Percentiles rank a stretch among this genome's conserved stretches.
These are phyloP conservation scores for Thinopyrum elongatum DNA, from an alignment of 176 grass and related monocot species.

Conservation along the genomic window DNA sequence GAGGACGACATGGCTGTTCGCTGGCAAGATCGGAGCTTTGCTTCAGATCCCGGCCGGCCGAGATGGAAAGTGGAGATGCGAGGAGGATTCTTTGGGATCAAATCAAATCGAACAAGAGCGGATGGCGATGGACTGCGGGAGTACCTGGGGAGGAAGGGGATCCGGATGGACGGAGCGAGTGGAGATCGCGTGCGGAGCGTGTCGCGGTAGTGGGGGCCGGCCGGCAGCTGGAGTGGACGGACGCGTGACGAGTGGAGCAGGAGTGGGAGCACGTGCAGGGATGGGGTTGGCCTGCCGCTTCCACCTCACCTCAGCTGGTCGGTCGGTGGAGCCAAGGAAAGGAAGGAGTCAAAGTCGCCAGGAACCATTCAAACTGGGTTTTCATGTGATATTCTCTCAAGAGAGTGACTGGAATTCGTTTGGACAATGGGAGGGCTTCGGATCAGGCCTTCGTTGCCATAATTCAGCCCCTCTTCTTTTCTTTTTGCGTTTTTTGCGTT, in stretches of 20 bases:
- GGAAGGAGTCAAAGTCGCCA: too few relatives aligned
- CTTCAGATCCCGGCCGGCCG: not conserved
- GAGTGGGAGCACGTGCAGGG: not conserved
- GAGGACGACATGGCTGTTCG: constrained; percentile 44
- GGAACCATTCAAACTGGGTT: too few relatives aligned
- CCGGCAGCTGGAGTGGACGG: not conserved
- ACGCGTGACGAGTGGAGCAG: not conserved
- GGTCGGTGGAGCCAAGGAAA: not conserved
- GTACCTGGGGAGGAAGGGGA: constrained; percentile 16
- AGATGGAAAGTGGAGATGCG: not conserved
- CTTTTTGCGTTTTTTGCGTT: too few relatives aligned
- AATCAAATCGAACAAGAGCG: too few relatives aligned
- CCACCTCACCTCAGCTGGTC: not conserved
- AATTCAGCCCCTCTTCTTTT: too few relatives aligned
- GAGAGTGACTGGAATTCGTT: not conserved
- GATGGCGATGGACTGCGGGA: not conserved
- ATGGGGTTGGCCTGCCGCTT: not conserved
- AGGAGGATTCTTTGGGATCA: not conserved
- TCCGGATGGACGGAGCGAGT: constrained; percentile 33
- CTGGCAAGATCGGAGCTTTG: not conserved
- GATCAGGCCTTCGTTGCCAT: too few relatives aligned
- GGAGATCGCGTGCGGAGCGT: constrained; percentile 27
- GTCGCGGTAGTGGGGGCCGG: not conserved
- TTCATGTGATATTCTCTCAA: too few relatives aligned
- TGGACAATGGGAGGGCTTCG: too few relatives aligned